Base-by-base conservation (phyloP, 352 stramenopile genomes). In the Pythium insidiosum region DNA sequence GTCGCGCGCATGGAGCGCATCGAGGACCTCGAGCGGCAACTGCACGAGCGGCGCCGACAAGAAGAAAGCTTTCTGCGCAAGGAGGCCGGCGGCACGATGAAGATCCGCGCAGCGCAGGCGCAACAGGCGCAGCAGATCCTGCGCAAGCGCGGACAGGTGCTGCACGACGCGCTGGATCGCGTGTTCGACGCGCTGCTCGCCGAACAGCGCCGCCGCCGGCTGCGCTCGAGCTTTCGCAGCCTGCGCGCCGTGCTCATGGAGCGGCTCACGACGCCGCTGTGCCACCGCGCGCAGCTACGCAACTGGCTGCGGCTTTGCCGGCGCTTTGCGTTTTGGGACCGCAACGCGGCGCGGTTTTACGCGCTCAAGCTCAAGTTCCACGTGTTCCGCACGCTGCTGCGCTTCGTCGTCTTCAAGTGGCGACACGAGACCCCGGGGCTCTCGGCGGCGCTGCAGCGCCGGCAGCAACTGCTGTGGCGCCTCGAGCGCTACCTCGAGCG, bases 161-260 rank as follows among this genome's bases (percentile, higher is more conserved):
- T 70, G 18, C 59, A 70, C 47, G 61, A 70, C 48, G 58, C 58
- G 2, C 24, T 70, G 15, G 56, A 63, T 23, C 56, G 61, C 4
- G 49, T 23, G 9, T 70, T 63, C 25, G 56, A 70, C 25, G 28
- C 47, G 1, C 20, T 70, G 12, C 46, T 50, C 29, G 51, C 22
- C 2, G 47, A 61, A n/a, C 15, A 49, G 40, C 47, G 37, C 5
- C 35, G 34, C 1, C 25, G 41, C 28, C 52, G 56, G 38, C 50
- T 70, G 3, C 42, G 47, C 25, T 49, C 51, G 1, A 66, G 42
- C 18, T 70, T 70, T 39, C 46, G 61, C 15, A 29, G 23, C 2
- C 41, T 70, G 13, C 61, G 61, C 2, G 33, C 66, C 11, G 38
- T 50, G 10, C 37, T 53, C 23, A 58, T 61, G 48, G 4, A 26